Percentiles rank a stretch among this genome's conserved stretches.
phyloP scores from a whole-genome alignment of 2,329 filamentous ascomycete genomes.

The Geosmithia putterillii region DNA sequence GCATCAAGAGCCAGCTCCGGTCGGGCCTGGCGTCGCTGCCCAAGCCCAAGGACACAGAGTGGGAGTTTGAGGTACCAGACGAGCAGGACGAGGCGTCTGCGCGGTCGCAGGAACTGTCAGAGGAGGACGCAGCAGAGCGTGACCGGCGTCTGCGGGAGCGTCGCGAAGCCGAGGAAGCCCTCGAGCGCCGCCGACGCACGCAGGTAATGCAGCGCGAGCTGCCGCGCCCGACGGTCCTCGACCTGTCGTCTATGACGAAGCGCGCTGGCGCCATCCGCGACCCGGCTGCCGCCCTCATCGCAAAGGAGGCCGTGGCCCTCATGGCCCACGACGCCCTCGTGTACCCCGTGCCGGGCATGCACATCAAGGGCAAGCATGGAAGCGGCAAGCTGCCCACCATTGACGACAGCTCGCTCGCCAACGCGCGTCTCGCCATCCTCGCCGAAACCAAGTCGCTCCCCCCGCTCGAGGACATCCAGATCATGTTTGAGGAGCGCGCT shows the following conservation, averaged over 20 bases:
- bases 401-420: slow-evolving; percentile 58
- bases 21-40: slow-evolving; percentile 71
- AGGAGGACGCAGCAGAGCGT: slow-evolving; percentile 54
- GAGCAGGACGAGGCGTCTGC: slow-evolving; percentile 51
- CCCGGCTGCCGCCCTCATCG: slow-evolving; percentile 56
- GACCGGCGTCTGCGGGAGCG: slow-evolving; percentile 68
- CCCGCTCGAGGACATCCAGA: slow-evolving; percentile 36
- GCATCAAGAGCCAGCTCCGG: slow-evolving; percentile 55
- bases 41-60: slow-evolving; percentile 86
- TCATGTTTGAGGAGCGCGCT: slow-evolving; percentile 39
- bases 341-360: slow-evolving; percentile 57
- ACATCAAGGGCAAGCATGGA: slow-evolving; percentile 44
- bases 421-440: slow-evolving; percentile 66
- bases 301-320: slow-evolving; percentile 64
- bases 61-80: slow-evolving; percentile 85
- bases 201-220: slow-evolving; percentile 82
- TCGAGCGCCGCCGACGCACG: slow-evolving; percentile 72
- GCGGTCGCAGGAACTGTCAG: slow-evolving; percentile 32
- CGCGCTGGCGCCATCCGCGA: slow-evolving; percentile 48
- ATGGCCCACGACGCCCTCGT: slow-evolving; percentile 72
- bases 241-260: slow-evolving; percentile 56
- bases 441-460: slow-evolving; percentile 49
- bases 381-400: slow-evolving; percentile 49
- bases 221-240: slow-evolving; percentile 62
- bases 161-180: slow-evolving; percentile 58